Conservation (phyloP, 1,284 basidiomycete genomes). For the Ganoderma lucidum region DNA sequence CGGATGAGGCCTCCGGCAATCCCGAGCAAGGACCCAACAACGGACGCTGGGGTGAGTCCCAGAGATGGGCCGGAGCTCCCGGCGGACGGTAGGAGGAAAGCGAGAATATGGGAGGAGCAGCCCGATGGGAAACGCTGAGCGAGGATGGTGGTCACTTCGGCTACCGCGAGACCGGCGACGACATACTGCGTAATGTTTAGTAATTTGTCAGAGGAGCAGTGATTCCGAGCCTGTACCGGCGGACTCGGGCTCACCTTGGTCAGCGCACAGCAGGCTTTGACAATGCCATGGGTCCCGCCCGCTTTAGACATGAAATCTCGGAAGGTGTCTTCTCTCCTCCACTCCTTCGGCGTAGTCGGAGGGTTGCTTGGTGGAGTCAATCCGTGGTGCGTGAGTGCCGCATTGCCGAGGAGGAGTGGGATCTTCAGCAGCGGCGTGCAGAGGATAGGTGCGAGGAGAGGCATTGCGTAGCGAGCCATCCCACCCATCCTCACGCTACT, state of each 20-base stretch:
- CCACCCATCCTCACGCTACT: too few species aligned
- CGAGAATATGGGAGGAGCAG: slow-evolving; percentile 12
- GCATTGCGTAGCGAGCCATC: not conserved
- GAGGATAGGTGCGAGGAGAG: slow-evolving; percentile 5
- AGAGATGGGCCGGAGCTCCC: not conserved
- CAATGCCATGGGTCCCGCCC: not conserved
- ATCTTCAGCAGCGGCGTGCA: slow-evolving; percentile 19
- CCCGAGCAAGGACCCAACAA: slow-evolving; percentile 1
- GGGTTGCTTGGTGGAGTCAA: slow-evolving; percentile 15
- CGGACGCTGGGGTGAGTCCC: slow-evolving; percentile 3
- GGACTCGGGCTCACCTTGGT: slow-evolving; percentile 9
- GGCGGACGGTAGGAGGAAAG: slow-evolving; percentile 1
- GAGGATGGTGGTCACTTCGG: slow-evolving; percentile 14
- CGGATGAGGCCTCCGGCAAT: slow-evolving; percentile 18
- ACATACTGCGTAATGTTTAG: slow-evolving; percentile 2
- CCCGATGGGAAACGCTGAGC: slow-evolving; percentile 11
- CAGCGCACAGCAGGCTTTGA: not conserved
- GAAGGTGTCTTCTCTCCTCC: not conserved
- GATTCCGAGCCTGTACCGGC: not conserved
- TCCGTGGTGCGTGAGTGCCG: slow-evolving; percentile 13
- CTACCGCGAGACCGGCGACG: slow-evolving; percentile 6
- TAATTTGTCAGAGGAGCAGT: not conserved
- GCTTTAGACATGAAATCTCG: not conserved
- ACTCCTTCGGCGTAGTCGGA: slow-evolving; percentile 12
- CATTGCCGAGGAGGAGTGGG: slow-evolving; percentile 17